Evolutionary conservation across 805 yeast genomes (phyloP), one percentile per base, ranked within the genome.

Genomic region (Ogataea trehalophila): DNA sequence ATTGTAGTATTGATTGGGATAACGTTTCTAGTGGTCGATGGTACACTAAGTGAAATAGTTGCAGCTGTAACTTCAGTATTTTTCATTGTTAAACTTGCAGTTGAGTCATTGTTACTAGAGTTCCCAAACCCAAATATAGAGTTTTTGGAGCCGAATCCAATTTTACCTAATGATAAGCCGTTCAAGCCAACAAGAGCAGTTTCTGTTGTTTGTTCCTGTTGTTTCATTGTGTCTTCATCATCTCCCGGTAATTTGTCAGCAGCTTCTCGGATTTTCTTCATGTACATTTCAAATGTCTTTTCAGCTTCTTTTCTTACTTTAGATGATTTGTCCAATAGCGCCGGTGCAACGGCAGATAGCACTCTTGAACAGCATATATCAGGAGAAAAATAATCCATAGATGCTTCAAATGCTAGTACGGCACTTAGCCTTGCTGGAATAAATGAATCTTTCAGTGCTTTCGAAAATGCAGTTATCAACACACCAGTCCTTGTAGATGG

Each of bases 341-440:
- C 80, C 1, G 94, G 87, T 0, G 96, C 90, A 47, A 94, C 77
- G 2, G 89, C 88, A 0, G 96, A 92, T 46, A 94, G 68, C 16
- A 91, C 78, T 61, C 85, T 87, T 22, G 83, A 81, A 47, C 95
- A 87, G 47, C 89, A 83, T 39, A 88, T 83, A 15, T 80, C 85
- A 0, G 90, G 81, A 1, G 84, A 69, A 56, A 91, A 90, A 39
- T 74, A 78, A 6, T 81, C 84, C 22, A 83, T 69, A 15, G 86
- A 76, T 14, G 74, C 71, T 38, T 77, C 80, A 51, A 92, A 77
- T 0, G 96, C 95, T 50, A 80, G 69, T 26, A 94, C 70, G 0
- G 97, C 89, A 4, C 85, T 86, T 59, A 83, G 63, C 53, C 94
- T 76, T 14, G 95, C 81, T 7, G 86, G 89, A 2, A 82, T 74